These are phyloP conservation scores for Tulasnella sp. DNA, from an alignment of 768 basidiomycete species.

Conservation along the genomic window DNA sequence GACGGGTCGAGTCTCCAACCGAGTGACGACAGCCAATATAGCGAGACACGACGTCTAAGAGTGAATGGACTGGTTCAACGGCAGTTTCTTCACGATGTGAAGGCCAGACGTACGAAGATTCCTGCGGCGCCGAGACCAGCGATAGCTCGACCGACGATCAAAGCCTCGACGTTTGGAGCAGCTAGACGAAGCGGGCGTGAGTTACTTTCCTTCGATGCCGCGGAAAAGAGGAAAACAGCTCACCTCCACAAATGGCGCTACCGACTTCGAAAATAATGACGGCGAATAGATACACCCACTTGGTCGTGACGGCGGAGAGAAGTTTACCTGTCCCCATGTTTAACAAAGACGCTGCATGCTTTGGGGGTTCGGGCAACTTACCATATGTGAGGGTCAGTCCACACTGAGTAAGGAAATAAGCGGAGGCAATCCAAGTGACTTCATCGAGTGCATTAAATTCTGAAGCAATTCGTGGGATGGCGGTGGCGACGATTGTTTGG, in stretches of 20 bases:
- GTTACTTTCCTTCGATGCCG: neutral
- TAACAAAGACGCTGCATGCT: too few relatives aligned
- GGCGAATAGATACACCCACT: slow-evolving; percentile 41
- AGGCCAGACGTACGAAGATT: slow-evolving; percentile 36
- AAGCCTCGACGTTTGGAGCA: slow-evolving; percentile 34
- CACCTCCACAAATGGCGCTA: slow-evolving; percentile 49
- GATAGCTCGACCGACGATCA: slow-evolving; percentile 43
- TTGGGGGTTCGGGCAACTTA: neutral
- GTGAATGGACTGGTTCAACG: neutral
- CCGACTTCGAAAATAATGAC: slow-evolving; percentile 52
- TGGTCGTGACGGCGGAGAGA: slow-evolving; percentile 40
- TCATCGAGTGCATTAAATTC: slow-evolving; percentile 43
- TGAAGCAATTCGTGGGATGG: slow-evolving; percentile 44
- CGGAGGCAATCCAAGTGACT: slow-evolving; percentile 41
- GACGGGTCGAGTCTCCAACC: slow-evolving; percentile 34
- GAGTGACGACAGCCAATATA: slow-evolving; percentile 38
- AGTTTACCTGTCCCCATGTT: slow-evolving; percentile 20
- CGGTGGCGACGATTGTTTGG: slow-evolving; percentile 31
- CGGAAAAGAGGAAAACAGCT: neutral
- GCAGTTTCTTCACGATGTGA: neutral
- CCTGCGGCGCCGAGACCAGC: slow-evolving; percentile 36
- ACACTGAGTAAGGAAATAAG: slow-evolving; percentile 40
- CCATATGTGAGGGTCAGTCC: slow-evolving; percentile 37
- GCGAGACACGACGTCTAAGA: slow-evolving; percentile 38
- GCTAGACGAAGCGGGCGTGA: neutral